A percentile compares a stretch with the other conserved stretches of the same genome.
Conservation (phyloP, 805 yeast species). For the Yamadazyma endophytica region DNA sequence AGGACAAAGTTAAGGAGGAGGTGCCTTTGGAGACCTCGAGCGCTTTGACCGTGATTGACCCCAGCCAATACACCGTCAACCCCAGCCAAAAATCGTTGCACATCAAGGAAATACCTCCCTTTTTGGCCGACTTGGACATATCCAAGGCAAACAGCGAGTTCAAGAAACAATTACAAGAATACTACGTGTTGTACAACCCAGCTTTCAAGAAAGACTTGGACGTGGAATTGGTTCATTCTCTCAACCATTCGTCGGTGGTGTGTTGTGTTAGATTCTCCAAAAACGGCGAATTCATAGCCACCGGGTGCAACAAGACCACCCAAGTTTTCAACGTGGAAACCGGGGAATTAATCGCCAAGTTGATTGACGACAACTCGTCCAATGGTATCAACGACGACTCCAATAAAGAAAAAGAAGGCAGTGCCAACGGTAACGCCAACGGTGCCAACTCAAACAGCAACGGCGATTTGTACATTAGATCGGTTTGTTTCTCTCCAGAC, state of each 20-base stretch:
- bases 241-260: conserved; percentile 91
- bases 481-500: conserved; percentile 96
- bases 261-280: conserved; percentile 93
- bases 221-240: conserved; percentile 82
- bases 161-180: conserved; percentile 80
- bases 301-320: conserved; percentile 95
- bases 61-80: conserved; percentile 38
- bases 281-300: conserved; percentile 90
- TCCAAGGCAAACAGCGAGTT: conserved; percentile 68
- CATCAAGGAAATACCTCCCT: conserved; percentile 77
- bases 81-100: conserved; percentile 48
- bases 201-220: conserved; percentile 65
- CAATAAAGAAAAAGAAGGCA: conserved; percentile 24
- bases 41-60: conserved; percentile 34
- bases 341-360: conserved; percentile 82
- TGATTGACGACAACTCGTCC: conserved; percentile 67
- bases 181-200: conserved; percentile 87
- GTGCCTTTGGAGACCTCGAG: conserved; percentile 22
- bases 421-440: conserved; percentile 7
- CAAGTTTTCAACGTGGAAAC: conserved; percentile 91
- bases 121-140: conserved; percentile 74
- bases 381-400: conserved; percentile 42
- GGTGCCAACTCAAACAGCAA: conserved; percentile 47
- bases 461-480: conserved; percentile 87
- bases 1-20: conserved; percentile 7